Evolutionary conservation across 1,139 yeast species (phyloP).

Genomic region (Saccharomyces hybrid): DNA sequence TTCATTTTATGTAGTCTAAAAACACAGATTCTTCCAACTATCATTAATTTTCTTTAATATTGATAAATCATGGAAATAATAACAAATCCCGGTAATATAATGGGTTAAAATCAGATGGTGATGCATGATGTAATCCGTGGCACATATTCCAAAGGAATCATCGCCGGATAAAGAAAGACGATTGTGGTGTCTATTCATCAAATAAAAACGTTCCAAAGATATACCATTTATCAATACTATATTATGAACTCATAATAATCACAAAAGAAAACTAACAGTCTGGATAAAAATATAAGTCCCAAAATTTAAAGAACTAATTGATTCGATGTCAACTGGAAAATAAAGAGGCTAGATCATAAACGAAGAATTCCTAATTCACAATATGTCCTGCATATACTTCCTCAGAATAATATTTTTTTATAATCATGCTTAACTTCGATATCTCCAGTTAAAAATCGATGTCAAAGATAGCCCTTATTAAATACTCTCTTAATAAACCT

Average conservation of each 20-base stretch:
- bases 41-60: constrained; percentile 2
- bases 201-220: constrained; percentile 4
- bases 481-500: background rate
- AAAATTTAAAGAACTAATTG: background rate
- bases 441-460: background rate
- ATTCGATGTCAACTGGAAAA: constrained; percentile 3
- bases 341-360: constrained; percentile 26
- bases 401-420: constrained; percentile 29
- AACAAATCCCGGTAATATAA: background rate
- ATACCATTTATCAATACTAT: constrained; percentile 16
- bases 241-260: constrained; percentile 28
- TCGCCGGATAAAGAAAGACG: constrained; percentile 32
- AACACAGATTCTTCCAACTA: constrained; percentile 4
- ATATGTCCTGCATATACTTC: constrained; percentile 35
- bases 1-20: background rate
- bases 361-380: constrained; percentile 35
- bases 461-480: background rate
- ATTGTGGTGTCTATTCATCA: constrained; percentile 33
- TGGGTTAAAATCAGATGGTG: constrained; percentile 30
- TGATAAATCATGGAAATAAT: background rate
- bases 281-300: background rate
- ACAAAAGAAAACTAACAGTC: constrained; percentile 6
- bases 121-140: constrained; percentile 33
- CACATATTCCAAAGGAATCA: constrained; percentile 33
- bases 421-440: constrained; percentile 16